A percentile compares a stretch with the other conserved stretches of the same genome.
Evolutionary conservation across 495 filamentous ascomycete species (phyloP).

Genomic region (Penicillium coprophilum): DNA sequence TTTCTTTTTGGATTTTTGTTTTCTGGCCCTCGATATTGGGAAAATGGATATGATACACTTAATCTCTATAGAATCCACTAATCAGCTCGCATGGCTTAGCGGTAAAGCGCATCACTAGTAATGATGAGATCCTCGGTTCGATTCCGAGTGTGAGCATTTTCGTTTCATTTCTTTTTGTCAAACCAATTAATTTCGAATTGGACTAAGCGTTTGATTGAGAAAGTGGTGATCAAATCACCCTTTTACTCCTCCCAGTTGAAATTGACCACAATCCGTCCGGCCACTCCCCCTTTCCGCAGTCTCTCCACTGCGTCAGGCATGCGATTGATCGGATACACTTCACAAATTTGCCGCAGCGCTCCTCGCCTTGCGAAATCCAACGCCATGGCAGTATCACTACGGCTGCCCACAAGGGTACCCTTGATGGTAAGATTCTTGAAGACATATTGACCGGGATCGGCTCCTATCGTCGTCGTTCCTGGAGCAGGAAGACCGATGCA

Average conservation of each 20-base stretch:
- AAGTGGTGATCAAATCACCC: not conserved
- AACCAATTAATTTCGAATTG: not conserved
- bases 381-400: conserved; percentile 43
- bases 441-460: conserved; percentile 42
- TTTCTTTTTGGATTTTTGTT: conserved; percentile 30
- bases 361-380: conserved; percentile 51
- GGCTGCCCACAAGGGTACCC: conserved; percentile 49
- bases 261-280: conserved; percentile 51
- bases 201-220: not conserved
- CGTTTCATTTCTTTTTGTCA: no score
- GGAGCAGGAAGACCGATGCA: conserved; percentile 41
- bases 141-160: conserved; percentile 17
- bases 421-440: conserved; percentile 48
- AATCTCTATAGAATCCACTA: no score
- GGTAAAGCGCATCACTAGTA: conserved; percentile 19
- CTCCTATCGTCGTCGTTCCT: conserved; percentile 35
- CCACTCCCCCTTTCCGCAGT: conserved; percentile 42
- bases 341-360: conserved; percentile 41
- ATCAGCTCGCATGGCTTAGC: conserved; percentile 16
- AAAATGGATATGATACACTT: no score
- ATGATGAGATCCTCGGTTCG: conserved; percentile 19
- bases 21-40: no score
- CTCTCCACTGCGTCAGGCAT: conserved; percentile 42
- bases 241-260: conserved; percentile 40
- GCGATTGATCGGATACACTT: conserved; percentile 40